Evolutionary conservation across 2,329 filamentous ascomycete species (phyloP).

Genomic region (Aspergillus bombycis): DNA sequence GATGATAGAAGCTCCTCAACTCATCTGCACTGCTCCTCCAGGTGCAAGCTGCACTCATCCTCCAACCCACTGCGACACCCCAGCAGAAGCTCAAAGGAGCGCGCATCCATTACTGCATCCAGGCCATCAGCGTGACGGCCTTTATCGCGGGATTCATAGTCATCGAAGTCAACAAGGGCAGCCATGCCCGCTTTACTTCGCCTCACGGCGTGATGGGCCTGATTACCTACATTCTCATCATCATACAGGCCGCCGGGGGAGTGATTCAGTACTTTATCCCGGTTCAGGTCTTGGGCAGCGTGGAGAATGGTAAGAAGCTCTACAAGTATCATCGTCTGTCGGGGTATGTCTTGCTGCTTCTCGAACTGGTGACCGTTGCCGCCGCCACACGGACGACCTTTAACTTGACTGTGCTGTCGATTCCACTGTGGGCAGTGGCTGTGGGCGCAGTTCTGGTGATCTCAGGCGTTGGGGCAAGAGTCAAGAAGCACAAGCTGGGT

Average conservation of each 20-base stretch:
- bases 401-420: conserved; percentile 67
- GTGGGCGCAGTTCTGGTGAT: conserved; percentile 68
- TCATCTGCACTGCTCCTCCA: conserved; percentile 72
- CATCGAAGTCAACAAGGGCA: conserved; percentile 74
- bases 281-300: conserved; percentile 69
- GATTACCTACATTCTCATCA: conserved; percentile 69
- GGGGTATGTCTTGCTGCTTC: conserved; percentile 72
- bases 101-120: conserved; percentile 67
- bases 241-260: conserved; percentile 76
- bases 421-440: conserved; percentile 76
- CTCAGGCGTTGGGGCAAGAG: conserved; percentile 72
- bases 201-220: conserved; percentile 83
- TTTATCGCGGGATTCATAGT: conserved; percentile 48
- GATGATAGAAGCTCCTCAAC: conserved; percentile 52
- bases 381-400: conserved; percentile 78
- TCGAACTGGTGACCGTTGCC: conserved; percentile 74
- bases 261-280: conserved; percentile 82
- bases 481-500: conserved; percentile 82
- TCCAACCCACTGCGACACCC: conserved; percentile 83
- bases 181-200: conserved; percentile 71
- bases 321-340: conserved; percentile 87
- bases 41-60: conserved; percentile 76
- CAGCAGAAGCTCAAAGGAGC: conserved; percentile 70
- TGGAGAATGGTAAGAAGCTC: conserved; percentile 75
- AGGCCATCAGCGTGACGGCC: conserved; percentile 58